Conservation (phyloP, 1,139 yeast species). For the Lodderomyces metapsilosis region DNA sequence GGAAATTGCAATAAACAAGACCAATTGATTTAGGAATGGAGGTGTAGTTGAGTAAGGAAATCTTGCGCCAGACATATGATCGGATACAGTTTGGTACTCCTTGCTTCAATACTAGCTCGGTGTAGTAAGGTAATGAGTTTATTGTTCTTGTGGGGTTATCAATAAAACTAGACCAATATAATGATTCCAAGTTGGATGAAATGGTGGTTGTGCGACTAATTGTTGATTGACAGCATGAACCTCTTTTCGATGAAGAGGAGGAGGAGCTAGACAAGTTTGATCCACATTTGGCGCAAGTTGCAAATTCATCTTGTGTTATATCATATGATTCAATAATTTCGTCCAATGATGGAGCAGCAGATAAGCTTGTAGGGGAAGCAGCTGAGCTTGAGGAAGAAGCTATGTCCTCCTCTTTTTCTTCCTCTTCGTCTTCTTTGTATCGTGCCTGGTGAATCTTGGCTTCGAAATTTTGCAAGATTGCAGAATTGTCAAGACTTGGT, state of each 20-base stretch:
- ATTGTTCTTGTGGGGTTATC: slow-evolving; percentile 46
- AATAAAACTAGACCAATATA: slow-evolving; percentile 48
- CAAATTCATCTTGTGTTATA: slow-evolving; percentile 33
- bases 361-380: not conserved
- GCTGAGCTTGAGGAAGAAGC: not conserved
- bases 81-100: slow-evolving; percentile 43
- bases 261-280: not conserved
- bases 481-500: not conserved
- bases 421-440: slow-evolving; percentile 7
- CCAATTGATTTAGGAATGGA: slow-evolving; percentile 37
- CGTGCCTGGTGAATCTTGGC: slow-evolving; percentile 26
- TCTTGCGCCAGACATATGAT: slow-evolving; percentile 35
- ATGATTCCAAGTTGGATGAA: slow-evolving; percentile 30
- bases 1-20: slow-evolving; percentile 40
- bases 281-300: slow-evolving; percentile 30
- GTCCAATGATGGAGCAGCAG: slow-evolving; percentile 9
- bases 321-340: slow-evolving; percentile 23
- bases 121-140: slow-evolving; percentile 46
- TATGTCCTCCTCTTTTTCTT: not conserved
- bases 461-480: slow-evolving; percentile 16
- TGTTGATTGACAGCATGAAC: slow-evolving; percentile 14
- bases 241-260: slow-evolving; percentile 7
- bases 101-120: slow-evolving; percentile 41
- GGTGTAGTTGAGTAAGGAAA: slow-evolving; percentile 30
- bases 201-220: slow-evolving; percentile 5